These are phyloP conservation scores for Durusdinium trenchii DNA, from an alignment of 73 alveolate species.

Conservation along the genomic window DNA sequence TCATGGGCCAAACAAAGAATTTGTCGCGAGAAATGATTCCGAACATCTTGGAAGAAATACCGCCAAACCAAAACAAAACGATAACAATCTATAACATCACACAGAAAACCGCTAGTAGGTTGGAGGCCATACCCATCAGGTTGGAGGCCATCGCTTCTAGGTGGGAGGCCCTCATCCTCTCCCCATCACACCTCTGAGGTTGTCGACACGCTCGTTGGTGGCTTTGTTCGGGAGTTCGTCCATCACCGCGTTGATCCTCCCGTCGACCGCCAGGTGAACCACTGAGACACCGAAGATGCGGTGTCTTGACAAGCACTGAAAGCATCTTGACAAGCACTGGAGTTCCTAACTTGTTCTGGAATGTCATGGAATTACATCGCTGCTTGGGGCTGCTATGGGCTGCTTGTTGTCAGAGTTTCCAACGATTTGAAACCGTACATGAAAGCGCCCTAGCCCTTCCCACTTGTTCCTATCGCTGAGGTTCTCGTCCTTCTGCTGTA, in stretches of 20 bases:
- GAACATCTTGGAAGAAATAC: no score
- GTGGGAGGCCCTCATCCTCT: not conserved
- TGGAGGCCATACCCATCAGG: not conserved
- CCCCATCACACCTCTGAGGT: slow-evolving; percentile 15
- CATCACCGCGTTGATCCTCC: slow-evolving; percentile 48
- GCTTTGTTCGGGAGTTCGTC: slow-evolving; percentile 80
- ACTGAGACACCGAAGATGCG: no score
- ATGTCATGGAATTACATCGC: no score
- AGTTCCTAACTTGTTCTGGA: no score
- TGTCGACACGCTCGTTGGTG: slow-evolving; percentile 36
- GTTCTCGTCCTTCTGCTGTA: slow-evolving; percentile 51
- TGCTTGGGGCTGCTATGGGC: not conserved
- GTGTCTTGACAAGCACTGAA: no score
- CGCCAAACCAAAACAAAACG: no score
- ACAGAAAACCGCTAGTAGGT: not conserved
- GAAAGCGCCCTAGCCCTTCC: no score
- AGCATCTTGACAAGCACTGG: no score
- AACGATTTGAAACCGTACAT: not conserved
- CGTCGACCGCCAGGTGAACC: no score
- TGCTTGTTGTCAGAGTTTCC: not conserved
- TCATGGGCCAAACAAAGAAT: not conserved
- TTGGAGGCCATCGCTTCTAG: not conserved
- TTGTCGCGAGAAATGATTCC: not conserved
- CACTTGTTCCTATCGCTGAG: slow-evolving; percentile 39
- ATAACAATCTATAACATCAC: not conserved